Conservation (phyloP, 371 early-diverging fungal species). For the Mortierella sp. region DNA sequence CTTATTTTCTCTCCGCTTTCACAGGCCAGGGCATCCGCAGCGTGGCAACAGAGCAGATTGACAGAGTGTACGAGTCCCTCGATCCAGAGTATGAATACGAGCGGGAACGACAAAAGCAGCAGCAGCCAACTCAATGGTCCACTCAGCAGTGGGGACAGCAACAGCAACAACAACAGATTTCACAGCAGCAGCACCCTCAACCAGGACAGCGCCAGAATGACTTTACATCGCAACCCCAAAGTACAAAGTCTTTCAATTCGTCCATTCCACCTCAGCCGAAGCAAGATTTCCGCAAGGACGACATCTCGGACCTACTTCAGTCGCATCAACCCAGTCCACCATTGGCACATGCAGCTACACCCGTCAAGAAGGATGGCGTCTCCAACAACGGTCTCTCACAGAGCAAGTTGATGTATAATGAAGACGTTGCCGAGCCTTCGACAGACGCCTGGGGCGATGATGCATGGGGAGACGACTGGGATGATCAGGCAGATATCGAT, state of each 20-base stretch:
- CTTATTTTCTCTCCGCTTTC: not conserved
- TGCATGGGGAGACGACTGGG: conserved; percentile 51
- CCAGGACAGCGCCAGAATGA: not conserved
- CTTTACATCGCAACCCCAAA: not conserved
- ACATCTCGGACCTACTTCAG: conserved; percentile 11
- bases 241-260: not conserved
- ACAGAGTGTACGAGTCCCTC: conserved; percentile 48
- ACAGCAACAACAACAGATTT: not conserved
- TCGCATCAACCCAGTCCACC: not conserved
- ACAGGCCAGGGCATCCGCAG: conserved; percentile 50
- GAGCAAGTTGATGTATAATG: conserved; percentile 24
- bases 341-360: not conserved
- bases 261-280: not conserved
- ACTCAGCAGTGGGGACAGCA: not conserved
- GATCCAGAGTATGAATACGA: conserved; percentile 53
- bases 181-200: not conserved
- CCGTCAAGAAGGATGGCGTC: not conserved
- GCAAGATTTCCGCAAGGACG: not conserved
- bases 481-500: not conserved
- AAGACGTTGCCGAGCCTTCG: not conserved
- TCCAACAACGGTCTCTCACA: not conserved
- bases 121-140: not conserved
- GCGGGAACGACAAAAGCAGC: conserved; percentile 33
- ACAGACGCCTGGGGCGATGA: conserved; percentile 47
- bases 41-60: conserved; percentile 50